Base-by-base conservation (phyloP, 2,329 filamentous ascomycete genomes). In the Zopfia rhizophila region DNA sequence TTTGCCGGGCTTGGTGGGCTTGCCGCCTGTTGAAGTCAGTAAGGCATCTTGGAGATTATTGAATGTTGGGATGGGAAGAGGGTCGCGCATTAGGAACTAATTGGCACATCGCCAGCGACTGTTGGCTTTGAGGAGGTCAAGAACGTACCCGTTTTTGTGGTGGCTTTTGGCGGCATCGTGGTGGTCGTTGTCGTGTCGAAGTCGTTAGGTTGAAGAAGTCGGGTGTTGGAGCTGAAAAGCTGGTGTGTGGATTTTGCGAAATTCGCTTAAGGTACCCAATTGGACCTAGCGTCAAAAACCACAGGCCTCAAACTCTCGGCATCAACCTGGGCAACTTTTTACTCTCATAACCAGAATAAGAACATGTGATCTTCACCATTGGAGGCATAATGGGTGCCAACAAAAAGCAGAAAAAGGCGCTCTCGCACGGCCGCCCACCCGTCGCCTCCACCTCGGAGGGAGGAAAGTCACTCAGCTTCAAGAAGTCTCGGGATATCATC, bases 1-100 rank as follows among this genome's bases (percentile, higher is more conserved):
- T 68, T 77, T 77, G 69, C 76, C 78, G 68, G 80, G 73, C 85
- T 94, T 94, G 77, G 80, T 69, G 61, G 75, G 72, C 84, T 92
- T 93, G 75, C 78, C 60, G 62, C 73, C 76, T 73, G 63, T 46
- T 44, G 36, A 31, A 48, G 60, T 68, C 60, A 70, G 66, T 59
- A 17, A 47, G 47, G 18, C 16, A 35, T 18, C n/a, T 12, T 30
- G 28, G 28, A 7, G 3, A 12, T 30, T 13, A 3, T 30, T 30
- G 28, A 12, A 13, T 13, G 42, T n/a, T 23, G n/a, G 17, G 35
- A 38, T 14, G 35, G 18, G 18, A 13, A 14, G 8, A 22, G 13
- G 18, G 21, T 7, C 4, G 18, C 18, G 3, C 14, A 14, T 17
- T 36, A n/a, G 32, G 10, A 18, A n/a, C 18, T 16, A 30, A 30